Conservation (phyloP, 2,329 filamentous ascomycete species). For the Fusarium solani-melongenae region DNA sequence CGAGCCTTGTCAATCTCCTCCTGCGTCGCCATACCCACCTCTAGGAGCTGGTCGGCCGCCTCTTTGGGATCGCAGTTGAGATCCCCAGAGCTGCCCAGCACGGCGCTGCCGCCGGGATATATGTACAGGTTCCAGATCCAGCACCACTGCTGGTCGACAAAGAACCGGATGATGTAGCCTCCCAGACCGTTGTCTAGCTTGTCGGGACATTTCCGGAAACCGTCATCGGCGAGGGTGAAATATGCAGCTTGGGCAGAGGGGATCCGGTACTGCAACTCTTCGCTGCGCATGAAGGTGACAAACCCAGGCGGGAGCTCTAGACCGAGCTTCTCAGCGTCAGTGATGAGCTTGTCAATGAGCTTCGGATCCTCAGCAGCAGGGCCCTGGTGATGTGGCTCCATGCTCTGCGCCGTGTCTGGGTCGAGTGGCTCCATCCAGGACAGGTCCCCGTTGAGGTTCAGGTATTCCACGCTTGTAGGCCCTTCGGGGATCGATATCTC, state of each 20-base stretch:
- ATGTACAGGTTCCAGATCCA: neutral
- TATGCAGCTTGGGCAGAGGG: neutral
- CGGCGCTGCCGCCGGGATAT: neutral
- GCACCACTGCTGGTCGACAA: neutral
- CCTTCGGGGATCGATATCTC: neutral
- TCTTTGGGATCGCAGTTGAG: neutral
- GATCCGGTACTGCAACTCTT: neutral
- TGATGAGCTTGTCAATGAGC: neutral
- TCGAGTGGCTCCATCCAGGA: neutral
- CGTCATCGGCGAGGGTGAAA: neutral
- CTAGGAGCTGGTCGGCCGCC: neutral
- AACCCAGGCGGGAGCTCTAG: neutral
- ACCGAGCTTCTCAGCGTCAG: neutral
- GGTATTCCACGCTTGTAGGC: neutral
- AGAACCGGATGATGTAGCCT: neutral
- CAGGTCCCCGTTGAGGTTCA: constrained; percentile 1
- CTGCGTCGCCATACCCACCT: neutral
- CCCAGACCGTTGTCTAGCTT: neutral
- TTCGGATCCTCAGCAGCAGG: neutral
- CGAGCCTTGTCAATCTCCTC: neutral
- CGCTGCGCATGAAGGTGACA: constrained; percentile 1
- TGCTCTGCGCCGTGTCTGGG: neutral
- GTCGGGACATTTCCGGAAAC: neutral
- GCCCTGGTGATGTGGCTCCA: neutral
- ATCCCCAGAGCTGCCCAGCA: neutral